Evolutionary conservation across 2,329 filamentous ascomycete species (phyloP), one percentile per base, ranked within the genome.

Genomic region (Hymenoscyphus repandus): DNA sequence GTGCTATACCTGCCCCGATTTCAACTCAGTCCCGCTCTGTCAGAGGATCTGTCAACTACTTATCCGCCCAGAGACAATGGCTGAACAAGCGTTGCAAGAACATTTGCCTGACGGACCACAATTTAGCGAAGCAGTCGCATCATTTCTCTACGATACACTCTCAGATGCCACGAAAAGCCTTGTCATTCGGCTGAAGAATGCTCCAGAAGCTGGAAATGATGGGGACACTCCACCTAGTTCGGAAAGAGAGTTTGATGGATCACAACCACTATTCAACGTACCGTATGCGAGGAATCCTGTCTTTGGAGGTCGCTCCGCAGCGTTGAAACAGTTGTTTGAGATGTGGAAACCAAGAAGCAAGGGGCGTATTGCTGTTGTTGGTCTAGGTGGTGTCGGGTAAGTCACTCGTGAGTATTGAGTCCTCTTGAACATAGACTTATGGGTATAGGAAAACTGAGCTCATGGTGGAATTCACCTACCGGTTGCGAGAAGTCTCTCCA

Each of bases 331-430:
- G 42, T 36, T 62, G 15, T 56, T 61, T 11, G 52, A 53, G n/a
- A 56, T 61, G 47, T 62, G 60, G 58, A 58, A 58, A 30, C 58
- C 59, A 13, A 52, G 52, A 12, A 42, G 49, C 13, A 59, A 51
- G 34, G 53, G 51, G 6, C 46, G 60, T 22, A 56, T 60, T 32
- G 58, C 54, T n/a, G 52, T 60, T 38, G 53, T 56, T 33, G 60
- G 59, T 5, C 47, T 62, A n/a, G 60, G 60, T 38, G 60, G 60
- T 18, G 55, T 57, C 43, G 60, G 60, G 59, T 60, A 50, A 37
- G 53, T 41, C 13, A 40, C 38, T 7, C 38, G 6, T 1, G 1
- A 20, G 2, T 3, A 27, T 46, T 11, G 13, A 9, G 4, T 18
- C 11, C 34, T 32, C 9, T 5, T 1, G 5, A 9, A 15, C 10